Evolutionary conservation across 2,329 filamentous ascomycete genomes (phyloP).

Genomic region (Harringtonia lauricola): DNA sequence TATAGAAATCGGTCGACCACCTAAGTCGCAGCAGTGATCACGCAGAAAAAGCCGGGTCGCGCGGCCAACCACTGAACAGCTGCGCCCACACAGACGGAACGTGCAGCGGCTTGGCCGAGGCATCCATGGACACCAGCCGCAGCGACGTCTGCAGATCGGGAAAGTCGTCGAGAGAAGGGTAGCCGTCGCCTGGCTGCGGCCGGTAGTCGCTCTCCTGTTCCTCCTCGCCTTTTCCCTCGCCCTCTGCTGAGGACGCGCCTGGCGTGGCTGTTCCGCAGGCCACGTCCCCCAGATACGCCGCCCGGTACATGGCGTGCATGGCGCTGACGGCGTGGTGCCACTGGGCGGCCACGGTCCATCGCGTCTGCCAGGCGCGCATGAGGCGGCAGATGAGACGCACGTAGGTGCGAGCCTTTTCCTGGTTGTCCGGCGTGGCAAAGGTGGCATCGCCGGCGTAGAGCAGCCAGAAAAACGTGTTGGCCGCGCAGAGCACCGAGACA

Average conservation of each 20-base stretch:
- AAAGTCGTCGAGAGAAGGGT: neutral
- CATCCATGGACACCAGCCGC: neutral
- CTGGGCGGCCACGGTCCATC: constrained; percentile 10
- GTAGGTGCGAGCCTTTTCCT: constrained; percentile 3
- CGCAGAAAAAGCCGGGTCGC: too few relatives aligned
- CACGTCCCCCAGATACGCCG: constrained; percentile 13
- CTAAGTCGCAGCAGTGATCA: too few relatives aligned
- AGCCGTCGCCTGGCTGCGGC: constrained; percentile 3
- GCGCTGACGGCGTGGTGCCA: constrained; percentile 12
- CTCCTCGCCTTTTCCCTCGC: neutral
- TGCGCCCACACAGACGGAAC: constrained; percentile 3
- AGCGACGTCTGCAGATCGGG: neutral
- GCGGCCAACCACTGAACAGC: constrained; percentile 1
- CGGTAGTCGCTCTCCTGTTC: neutral
- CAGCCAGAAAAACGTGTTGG: constrained; percentile 14
- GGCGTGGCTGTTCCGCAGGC: neutral
- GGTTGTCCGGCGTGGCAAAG: neutral
- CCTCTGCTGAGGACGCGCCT: neutral
- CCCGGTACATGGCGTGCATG: constrained; percentile 15
- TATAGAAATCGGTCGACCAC: too few relatives aligned
- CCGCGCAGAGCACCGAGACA: constrained; percentile 9
- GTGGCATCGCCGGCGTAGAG: constrained; percentile 10
- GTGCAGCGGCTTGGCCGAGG: constrained; percentile 1
- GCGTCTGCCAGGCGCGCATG: constrained; percentile 7
- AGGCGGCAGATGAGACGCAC: constrained; percentile 7